These are phyloP conservation scores for Lobulomyces angularis DNA, from an alignment of 192 early-diverging fungal species.

Conservation along the genomic window DNA sequence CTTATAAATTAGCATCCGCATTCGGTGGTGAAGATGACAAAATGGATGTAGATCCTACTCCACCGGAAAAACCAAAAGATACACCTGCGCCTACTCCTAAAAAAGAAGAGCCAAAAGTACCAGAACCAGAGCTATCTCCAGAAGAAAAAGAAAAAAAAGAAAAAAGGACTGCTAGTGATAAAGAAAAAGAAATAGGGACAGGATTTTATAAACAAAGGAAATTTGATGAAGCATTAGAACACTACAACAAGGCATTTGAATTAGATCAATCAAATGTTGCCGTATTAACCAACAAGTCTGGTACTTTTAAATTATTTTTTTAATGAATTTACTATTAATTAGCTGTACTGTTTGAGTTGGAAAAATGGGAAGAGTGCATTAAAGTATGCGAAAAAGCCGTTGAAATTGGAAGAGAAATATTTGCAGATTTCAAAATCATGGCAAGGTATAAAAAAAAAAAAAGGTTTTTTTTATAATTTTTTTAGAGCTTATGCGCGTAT, in stretches of 20 bases:
- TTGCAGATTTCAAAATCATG: conserved; percentile 89
- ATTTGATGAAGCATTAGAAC: conserved; percentile 76
- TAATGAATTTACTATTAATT: conserved; percentile 4
- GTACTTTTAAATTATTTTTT: conserved; percentile 16
- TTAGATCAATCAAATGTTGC: conserved; percentile 82
- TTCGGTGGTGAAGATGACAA: neutral
- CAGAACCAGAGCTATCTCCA: conserved; percentile 28
- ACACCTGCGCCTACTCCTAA: conserved; percentile 19
- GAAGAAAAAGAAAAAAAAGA: conserved; percentile 55
- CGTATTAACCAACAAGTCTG: conserved; percentile 90
- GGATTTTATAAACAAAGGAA: conserved; percentile 80
- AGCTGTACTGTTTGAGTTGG: conserved; percentile 92
- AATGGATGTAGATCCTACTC: conserved; percentile 7
- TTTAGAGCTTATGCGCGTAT: conserved; percentile 79
- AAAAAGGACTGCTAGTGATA: conserved; percentile 44
- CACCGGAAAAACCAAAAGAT: conserved; percentile 11
- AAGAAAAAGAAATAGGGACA: conserved; percentile 81
- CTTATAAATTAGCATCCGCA: conserved; percentile 21
- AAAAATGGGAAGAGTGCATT: conserved; percentile 83
- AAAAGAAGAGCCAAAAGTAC: conserved; percentile 22
- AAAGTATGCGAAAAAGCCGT: conserved; percentile 82
- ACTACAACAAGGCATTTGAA: conserved; percentile 85
- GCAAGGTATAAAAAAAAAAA: conserved; percentile 37
- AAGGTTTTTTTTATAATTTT: neutral
- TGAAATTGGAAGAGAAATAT: conserved; percentile 78